These are phyloP conservation scores for Leptodermis oblonga DNA, from an alignment of 257 asterid genomes.

Conservation along the genomic window DNA sequence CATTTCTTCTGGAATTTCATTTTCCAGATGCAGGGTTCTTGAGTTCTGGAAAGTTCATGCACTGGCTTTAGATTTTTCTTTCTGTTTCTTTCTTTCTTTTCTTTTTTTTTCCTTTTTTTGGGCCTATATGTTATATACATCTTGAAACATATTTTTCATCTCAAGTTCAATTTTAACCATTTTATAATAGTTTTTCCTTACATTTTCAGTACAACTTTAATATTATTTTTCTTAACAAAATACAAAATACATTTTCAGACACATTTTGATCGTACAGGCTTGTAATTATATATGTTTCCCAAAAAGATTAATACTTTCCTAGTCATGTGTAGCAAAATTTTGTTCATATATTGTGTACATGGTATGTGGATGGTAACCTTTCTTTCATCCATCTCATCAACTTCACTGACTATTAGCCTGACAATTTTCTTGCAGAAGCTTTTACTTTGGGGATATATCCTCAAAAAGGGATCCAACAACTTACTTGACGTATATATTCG, in stretches of 20 bases:
- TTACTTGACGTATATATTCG: slow-evolving; percentile 51
- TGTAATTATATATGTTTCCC: neutral
- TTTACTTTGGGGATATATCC: slow-evolving; percentile 88
- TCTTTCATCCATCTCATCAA: neutral
- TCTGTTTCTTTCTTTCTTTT: too few relatives aligned
- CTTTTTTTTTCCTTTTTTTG: too few relatives aligned
- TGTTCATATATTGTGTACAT: neutral
- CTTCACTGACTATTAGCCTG: neutral
- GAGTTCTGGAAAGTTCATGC: neutral
- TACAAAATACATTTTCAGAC: neutral
- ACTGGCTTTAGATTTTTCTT: neutral
- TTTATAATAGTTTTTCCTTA: too few relatives aligned
- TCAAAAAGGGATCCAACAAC: slow-evolving; percentile 78
- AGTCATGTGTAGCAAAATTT: slow-evolving; percentile 4
- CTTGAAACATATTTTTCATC: too few relatives aligned
- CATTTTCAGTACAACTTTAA: too few relatives aligned
- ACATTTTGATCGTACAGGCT: too few relatives aligned
- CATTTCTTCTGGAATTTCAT: neutral
- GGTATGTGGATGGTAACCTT: neutral
- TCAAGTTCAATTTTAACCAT: too few relatives aligned
- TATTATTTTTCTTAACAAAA: too few relatives aligned
- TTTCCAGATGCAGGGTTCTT: neutral
- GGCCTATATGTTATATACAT: too few relatives aligned
- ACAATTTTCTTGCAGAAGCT: slow-evolving; percentile 60
- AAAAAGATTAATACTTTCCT: slow-evolving; percentile 1